phyloP scores from a whole-genome alignment of 2,329 filamentous ascomycete species.

The Mycosphaerella arachidis region DNA sequence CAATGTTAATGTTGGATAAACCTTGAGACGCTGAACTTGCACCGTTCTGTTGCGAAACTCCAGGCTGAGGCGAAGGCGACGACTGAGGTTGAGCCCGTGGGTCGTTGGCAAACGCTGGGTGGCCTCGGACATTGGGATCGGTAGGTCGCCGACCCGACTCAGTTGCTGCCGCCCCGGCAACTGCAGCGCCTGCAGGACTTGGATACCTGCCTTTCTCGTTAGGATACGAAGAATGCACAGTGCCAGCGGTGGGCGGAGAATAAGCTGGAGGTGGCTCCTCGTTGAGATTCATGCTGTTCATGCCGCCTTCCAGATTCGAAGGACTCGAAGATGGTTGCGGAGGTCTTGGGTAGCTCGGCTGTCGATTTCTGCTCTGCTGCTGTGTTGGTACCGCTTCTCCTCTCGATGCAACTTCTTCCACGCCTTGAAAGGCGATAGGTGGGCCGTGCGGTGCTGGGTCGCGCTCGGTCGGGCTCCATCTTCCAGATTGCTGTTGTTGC shows the following conservation, averaged over 20 bases:
- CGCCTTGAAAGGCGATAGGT: conserved; percentile 86
- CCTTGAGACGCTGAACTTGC: conserved; percentile 24
- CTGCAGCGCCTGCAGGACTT: conserved; percentile 34
- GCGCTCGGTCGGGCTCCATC: conserved; percentile 93
- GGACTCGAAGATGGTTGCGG: conserved; percentile 42
- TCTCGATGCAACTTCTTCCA: conserved; percentile 57
- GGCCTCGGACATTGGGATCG: conserved; percentile 51
- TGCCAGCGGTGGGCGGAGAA: conserved; percentile 49
- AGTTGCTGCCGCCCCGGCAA: conserved; percentile 17
- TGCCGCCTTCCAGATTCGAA: conserved; percentile 67
- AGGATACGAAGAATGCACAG: conserved; percentile 58
- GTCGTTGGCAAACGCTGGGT: conserved; percentile 91
- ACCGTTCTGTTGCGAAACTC: conserved; percentile 32
- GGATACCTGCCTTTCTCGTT: conserved; percentile 66
- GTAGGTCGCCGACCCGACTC: conserved; percentile 25
- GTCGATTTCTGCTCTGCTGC: conserved; percentile 11
- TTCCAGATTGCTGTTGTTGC: conserved; percentile 49
- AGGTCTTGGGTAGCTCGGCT: conserved; percentile 33
- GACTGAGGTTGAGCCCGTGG: conserved; percentile 35
- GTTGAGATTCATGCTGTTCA: conserved; percentile 73
- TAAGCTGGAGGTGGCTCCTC: conserved; percentile 94
- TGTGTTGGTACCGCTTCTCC: conserved; percentile 19
- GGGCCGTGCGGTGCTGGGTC: conserved; percentile 79
- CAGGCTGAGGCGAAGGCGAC: conserved; percentile 43
- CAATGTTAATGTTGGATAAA: conserved; percentile 41